Base-by-base conservation (phyloP, 345 rosid species). In the Melaleuca quinquenervia region DNA sequence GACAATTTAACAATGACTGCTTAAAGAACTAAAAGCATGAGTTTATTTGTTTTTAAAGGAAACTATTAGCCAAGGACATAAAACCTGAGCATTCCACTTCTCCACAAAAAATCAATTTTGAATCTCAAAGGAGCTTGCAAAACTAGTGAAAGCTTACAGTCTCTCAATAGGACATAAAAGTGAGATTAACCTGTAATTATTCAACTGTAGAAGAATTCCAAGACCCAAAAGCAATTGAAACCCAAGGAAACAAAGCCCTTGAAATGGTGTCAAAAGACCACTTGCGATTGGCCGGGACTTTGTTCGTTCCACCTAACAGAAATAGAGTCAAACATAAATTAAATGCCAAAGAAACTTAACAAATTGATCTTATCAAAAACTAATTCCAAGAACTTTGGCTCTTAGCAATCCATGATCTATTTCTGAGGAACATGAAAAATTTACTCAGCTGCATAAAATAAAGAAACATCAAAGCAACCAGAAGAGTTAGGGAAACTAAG, bases 171-270 rank as follows among this genome's bases (percentile, higher is more conserved):
- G 3, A 62, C 50, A 45, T 54, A 51, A 58, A 62, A 54, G 51
- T 45, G 64, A 76, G 54, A 93, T 89, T 80, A 82, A 93, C 99
- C 99, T 97, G 88, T 92, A 97, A 87, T 92, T 90, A 87, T 97
- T 96, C 89, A 97, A 92, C 62, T 96, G 98, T 78, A 95, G 96
- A 82, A 97, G 98, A 93, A 97, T 97, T 83, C 96, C 98, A 83
- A 96, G 96, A 87, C 98, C 99, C 90, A 96, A 89, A 88, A 94
- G 92, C 91, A 97, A 91, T 76, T 97, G 96, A 86, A 94, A 84
- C 76, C 95, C 98, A 86, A 97, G 96, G 91, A 97, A 97, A 83
- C 86, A 89, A 90, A 94, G 88, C 84, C 98, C 99, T 88, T 93
- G 91, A 90, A 92, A 96, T 85, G 98, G 98, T 60, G 98, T 94